These are phyloP conservation scores for Lomentospora prolificans DNA, from an alignment of 2,329 filamentous ascomycete species.

Conservation along the genomic window DNA sequence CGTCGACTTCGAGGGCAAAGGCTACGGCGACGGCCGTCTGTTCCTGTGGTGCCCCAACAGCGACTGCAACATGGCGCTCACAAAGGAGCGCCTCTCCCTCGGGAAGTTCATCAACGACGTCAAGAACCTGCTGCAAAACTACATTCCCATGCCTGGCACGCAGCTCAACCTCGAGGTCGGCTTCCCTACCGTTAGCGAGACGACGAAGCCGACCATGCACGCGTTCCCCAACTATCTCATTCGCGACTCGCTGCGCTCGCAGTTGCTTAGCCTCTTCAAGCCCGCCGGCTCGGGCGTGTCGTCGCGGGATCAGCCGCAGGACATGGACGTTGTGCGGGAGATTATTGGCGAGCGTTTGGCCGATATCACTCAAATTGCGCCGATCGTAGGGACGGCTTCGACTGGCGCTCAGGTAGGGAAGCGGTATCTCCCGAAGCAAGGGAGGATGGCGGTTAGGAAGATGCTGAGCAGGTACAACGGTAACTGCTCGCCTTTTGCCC, in stretches of 20 bases:
- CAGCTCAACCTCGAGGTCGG: constrained; percentile 46
- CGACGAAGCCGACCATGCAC: neutral
- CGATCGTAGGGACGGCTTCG: constrained; percentile 24
- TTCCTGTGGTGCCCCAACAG: constrained; percentile 29
- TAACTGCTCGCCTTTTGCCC: constrained; percentile 52
- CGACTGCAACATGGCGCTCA: constrained; percentile 39
- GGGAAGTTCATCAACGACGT: constrained; percentile 52
- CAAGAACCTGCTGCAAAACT: constrained; percentile 31
- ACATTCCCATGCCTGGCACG: constrained; percentile 57
- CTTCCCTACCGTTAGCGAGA: constrained; percentile 22
- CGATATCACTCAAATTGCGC: constrained; percentile 25
- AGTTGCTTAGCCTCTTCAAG: constrained; percentile 30
- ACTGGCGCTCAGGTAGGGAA: constrained; percentile 13
- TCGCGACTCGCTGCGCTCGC: constrained; percentile 29
- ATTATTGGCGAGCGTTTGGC: constrained; percentile 37
- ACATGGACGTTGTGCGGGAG: constrained; percentile 40
- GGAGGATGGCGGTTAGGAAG: constrained; percentile 41
- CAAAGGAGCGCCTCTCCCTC: constrained; percentile 49
- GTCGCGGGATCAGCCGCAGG: constrained; percentile 19
- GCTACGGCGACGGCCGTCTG: constrained; percentile 53
- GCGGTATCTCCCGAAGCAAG: constrained; percentile 17
- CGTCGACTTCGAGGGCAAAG: constrained; percentile 32
- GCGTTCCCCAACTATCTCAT: constrained; percentile 52
- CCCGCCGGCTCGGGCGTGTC: neutral
- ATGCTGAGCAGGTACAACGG: constrained; percentile 66